Evolutionary conservation across 192 early-diverging fungal species (phyloP), one percentile per base, ranked within the genome.

Genomic region (Coemansia brasiliensis): DNA sequence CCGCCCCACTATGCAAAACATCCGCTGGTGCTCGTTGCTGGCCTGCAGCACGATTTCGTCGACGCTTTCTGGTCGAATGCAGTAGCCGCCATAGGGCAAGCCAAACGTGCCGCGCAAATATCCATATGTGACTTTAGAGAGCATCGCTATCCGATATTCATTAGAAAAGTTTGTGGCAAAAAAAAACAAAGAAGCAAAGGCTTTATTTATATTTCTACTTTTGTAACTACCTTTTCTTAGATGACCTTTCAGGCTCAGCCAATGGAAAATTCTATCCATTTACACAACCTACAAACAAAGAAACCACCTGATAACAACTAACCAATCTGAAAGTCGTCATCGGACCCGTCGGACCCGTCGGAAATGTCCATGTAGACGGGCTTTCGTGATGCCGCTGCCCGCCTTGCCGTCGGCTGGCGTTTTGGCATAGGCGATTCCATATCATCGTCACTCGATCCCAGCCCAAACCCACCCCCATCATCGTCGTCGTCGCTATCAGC

Each of bases 61-160:
- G 6, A 73, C 50, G 5, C 1, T 18, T 1, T 39, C 42, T 3
- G 70, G 70, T 8, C 45, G 52, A 4, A 79, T 63, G 20, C 66
- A 69, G 58, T 79, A 79, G 2, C 76, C 76, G 38, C 76, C 76
- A 26, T 79, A 79, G 3, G 76, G 76, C 22, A 79, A 44, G 5
- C 76, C 71, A 55, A 79, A 79, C 2, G 76, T 79, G 8, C 76
- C 71, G 20, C 63, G 76, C 10, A 79, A 38, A 50, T 69, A 79
- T 17, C 76, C 76, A 52, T 79, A 79, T 13, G 18, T 22, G 29
- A 43, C 61, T 64, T 68, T 4, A 32, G 16, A n/a, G n/a, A n/a
- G 11, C 22, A 10, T 5, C 21, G 15, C 2, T 2, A 21, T 24
- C 20, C 20, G 4, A 55, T 15, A 55, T 39, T 50, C 24, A 50